Evolutionary conservation across 148 eudicot genomes (phyloP).

Genomic region (Rhododendron ovatum): DNA sequence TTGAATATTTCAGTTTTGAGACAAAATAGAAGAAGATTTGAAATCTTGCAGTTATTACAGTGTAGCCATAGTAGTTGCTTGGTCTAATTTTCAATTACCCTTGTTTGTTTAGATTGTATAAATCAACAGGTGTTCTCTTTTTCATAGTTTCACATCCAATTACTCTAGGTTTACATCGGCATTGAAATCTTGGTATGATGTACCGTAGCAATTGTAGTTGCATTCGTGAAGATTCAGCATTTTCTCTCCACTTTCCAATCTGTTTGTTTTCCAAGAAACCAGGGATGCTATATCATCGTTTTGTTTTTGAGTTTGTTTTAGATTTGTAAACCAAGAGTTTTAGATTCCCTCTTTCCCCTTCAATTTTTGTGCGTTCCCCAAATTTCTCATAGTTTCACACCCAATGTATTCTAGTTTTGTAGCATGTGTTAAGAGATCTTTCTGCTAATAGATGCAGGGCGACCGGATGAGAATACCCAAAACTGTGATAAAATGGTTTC

Average conservation of each 20-base stretch:
- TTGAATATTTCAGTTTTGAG: not conserved
- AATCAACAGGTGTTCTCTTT: too few relatives aligned
- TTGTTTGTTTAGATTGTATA: not conserved
- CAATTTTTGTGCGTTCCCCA: not conserved
- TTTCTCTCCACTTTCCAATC: not conserved
- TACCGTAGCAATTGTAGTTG: not conserved
- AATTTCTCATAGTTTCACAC: not conserved
- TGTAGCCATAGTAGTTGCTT: not conserved
- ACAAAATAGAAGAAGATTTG: not conserved
- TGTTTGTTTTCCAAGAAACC: not conserved
- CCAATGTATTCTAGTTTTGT: not conserved
- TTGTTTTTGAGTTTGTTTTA: not conserved
- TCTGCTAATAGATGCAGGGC: conserved; percentile 25
- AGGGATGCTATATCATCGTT: not conserved
- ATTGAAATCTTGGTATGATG: not conserved
- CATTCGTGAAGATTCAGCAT: not conserved
- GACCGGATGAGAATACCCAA: conserved; percentile 35
- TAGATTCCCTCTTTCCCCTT: not conserved
- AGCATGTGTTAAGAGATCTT: not conserved
- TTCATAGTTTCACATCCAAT: not conserved
- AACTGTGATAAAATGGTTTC: conserved; percentile 19
- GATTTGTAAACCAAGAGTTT: not conserved
- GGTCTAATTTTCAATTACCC: not conserved
- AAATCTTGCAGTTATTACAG: not conserved
- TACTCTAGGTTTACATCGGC: not conserved